Conservation (phyloP, 1,284 basidiomycete species). For the Fereydounia khargensis region DNA sequence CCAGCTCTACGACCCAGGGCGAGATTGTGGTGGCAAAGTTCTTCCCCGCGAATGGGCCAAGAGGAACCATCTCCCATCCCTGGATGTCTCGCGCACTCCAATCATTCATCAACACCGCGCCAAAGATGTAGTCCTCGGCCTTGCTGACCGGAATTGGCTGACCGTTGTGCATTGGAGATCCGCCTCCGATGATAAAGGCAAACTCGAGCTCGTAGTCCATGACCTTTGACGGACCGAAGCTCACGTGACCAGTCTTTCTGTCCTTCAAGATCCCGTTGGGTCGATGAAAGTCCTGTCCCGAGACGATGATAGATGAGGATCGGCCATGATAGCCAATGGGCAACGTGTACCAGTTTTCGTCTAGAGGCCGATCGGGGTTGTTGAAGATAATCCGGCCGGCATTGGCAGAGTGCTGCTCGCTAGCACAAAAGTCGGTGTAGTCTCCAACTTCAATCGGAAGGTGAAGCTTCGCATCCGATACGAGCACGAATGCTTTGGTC, state of each 20-base stretch:
- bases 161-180: constrained; percentile 13
- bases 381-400: constrained; percentile 19
- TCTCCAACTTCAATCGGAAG: constrained; percentile 33
- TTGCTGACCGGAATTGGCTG: constrained; percentile 12
- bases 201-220: constrained; percentile 46
- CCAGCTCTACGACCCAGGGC: constrained; percentile 20
- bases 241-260: too few relatives aligned
- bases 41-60: constrained; percentile 23
- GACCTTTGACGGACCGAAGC: constrained; percentile 9
- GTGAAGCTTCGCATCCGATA: constrained; percentile 10
- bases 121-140: constrained; percentile 30
- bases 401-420: constrained; percentile 24
- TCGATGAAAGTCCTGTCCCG: constrained; percentile 14
- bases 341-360: constrained; percentile 13
- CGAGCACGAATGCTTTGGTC: too few relatives aligned
- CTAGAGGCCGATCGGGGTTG: constrained; percentile 15
- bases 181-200: constrained; percentile 29
- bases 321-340: constrained; percentile 42
- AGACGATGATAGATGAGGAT: constrained; percentile 16
- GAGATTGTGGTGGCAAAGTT: constrained; percentile 35
- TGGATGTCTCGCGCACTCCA: constrained; percentile 39
- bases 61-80: constrained; percentile 30
- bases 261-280: constrained; percentile 24
- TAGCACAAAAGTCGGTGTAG: constrained; percentile 39
- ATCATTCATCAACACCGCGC: constrained; percentile 43